A percentile compares a stretch with the other conserved stretches of the same genome.
These are phyloP conservation scores for Microcos paniculata DNA, from an alignment of 345 rosid genomes.

Conservation along the genomic window DNA sequence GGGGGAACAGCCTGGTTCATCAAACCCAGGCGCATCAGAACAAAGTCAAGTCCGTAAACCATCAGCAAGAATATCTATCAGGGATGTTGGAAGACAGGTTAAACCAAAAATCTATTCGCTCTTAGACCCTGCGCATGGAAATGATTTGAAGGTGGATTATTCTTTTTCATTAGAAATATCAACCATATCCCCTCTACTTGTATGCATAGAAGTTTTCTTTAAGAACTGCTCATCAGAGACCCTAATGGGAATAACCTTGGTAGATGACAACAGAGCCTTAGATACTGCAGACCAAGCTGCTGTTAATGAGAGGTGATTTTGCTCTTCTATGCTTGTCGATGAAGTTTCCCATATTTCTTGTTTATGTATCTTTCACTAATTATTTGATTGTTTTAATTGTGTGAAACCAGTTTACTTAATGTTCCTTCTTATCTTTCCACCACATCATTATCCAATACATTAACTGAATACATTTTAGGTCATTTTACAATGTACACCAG, in stretches of 20 bases:
- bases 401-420: background rate
- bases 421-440: background rate
- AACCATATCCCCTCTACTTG: conserved; percentile 54
- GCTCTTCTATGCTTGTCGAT: conserved; percentile 7
- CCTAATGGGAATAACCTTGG: conserved; percentile 51
- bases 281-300: conserved; percentile 51
- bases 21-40: conserved; percentile 41
- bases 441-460: background rate
- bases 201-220: conserved; percentile 66
- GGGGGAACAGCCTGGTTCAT: conserved; percentile 69
- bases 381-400: background rate
- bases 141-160: conserved; percentile 84
- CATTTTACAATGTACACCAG: background rate
- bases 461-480: background rate
- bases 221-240: conserved; percentile 69
- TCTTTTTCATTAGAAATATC: conserved; percentile 75
- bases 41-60: conserved; percentile 42
- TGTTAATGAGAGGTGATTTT: conserved; percentile 56
- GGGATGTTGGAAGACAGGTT: conserved; percentile 64
- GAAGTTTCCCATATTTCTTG: background rate
- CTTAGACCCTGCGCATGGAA: conserved; percentile 74
- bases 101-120: conserved; percentile 70
- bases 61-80: conserved; percentile 74
- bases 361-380: background rate
- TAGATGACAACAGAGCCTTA: conserved; percentile 47